Evolutionary conservation across 139 green algal species (phyloP), one percentile per base, ranked within the genome.

Genomic region (Tetraselmis striata): DNA sequence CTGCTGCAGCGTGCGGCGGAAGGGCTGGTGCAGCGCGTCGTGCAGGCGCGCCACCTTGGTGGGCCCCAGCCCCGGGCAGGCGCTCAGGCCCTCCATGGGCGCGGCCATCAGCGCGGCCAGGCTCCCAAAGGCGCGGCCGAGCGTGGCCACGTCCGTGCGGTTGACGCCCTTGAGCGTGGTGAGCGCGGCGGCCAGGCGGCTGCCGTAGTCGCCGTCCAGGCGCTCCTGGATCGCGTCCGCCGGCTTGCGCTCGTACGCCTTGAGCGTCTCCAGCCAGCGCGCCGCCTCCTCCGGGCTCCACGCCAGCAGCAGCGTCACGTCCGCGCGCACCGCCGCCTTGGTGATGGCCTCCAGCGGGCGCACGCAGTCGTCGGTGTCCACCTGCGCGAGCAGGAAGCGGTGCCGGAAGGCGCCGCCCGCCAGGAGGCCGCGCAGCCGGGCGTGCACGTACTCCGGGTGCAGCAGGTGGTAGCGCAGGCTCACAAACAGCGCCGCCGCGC

Each of bases 251-350:
- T 98, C 95, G 83, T 97, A 98, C 22, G 59, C 88, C 87, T 98
- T 98, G 83, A 96, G 90, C 0, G 93, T 98, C 84, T 98, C 95
- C 31, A 98, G 83, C 85, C 98, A 98, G 1, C 95, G 84, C 0
- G 92, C 95, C 2, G 74, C 28, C 78, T 93, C 92, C 87, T 95
- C 87, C 2, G 83, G 86, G 83, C 85, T 95, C 88, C 91, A 98
- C 0, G 89, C 95, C 79, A 95, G 98, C 1, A 98, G 80, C 1
- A 98, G 91, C 1, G 93, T 97, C 85, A 88, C 94, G 25, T 96
- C 91, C 30, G 94, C 90, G 23, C 93, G 83, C n/a, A 95, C 30
- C 0, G 95, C 93, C 1, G 89, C 88, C 29, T 91, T 93, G 1
- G 92, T 95, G 31, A 98, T 86, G 75, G 94, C 90, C 74, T 74